phyloP scores from a whole-genome alignment of 495 filamentous ascomycete genomes.

The Tuber calosporum region DNA sequence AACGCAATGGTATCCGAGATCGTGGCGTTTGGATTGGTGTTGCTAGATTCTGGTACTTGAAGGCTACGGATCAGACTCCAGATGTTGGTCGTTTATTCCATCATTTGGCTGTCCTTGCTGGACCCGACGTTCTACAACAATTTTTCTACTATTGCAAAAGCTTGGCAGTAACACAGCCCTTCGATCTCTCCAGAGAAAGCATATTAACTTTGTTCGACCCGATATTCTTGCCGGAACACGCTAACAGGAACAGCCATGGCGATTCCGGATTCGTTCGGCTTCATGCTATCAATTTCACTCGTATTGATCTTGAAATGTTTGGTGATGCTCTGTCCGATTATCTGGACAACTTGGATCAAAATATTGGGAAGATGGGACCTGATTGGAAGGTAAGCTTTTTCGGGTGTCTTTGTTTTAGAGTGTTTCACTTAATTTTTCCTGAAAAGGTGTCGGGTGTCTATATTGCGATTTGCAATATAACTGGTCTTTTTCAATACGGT shows the following conservation, averaged over 20 bases:
- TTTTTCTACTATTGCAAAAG: slow-evolving; percentile 60
- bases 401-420: too few species aligned
- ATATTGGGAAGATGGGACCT: too few species aligned
- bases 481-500: slow-evolving; percentile 57
- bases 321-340: slow-evolving; percentile 46
- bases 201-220: slow-evolving; percentile 58
- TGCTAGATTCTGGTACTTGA: slow-evolving; percentile 71
- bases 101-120: slow-evolving; percentile 72
- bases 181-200: slow-evolving; percentile 54
- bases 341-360: slow-evolving; percentile 42
- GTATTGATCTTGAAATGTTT: slow-evolving; percentile 46
- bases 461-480: slow-evolving; percentile 55
- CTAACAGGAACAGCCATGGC: slow-evolving; percentile 15
- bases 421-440: too few species aligned
- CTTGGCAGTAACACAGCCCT: slow-evolving; percentile 43
- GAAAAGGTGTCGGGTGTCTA: slow-evolving; percentile 49
- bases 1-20: slow-evolving; percentile 62
- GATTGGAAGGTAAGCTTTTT: too few species aligned
- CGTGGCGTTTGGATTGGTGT: slow-evolving; percentile 72
- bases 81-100: slow-evolving; percentile 71
- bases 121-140: slow-evolving; percentile 66
- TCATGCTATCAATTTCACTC: slow-evolving; percentile 54
- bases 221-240: slow-evolving; percentile 45
- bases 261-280: slow-evolving; percentile 50
- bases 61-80: slow-evolving; percentile 64